Conservation (phyloP, 495 filamentous ascomycete species). For the Opeltia flavorubescens region DNA sequence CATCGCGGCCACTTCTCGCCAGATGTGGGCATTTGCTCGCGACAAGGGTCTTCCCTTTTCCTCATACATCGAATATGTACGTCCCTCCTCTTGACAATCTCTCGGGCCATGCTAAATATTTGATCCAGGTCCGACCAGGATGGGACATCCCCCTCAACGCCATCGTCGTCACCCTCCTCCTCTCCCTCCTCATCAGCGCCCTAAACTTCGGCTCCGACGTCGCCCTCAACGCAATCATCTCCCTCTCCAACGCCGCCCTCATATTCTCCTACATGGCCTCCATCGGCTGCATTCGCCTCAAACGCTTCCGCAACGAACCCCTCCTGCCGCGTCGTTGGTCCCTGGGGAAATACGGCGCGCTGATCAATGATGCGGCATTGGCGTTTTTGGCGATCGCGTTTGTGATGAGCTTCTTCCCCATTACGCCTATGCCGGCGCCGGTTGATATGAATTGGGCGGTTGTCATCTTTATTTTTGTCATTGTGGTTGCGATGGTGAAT, state of each 20-base stretch:
- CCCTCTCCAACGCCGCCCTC: conserved; percentile 28
- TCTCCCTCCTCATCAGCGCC: conserved; percentile 33
- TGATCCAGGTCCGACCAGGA: conserved; percentile 27
- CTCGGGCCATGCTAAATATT: not conserved
- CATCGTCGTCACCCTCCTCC: conserved; percentile 23
- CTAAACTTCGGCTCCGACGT: conserved; percentile 40
- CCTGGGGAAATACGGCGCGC: conserved; percentile 19
- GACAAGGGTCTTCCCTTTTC: conserved; percentile 33
- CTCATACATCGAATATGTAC: conserved; percentile 14
- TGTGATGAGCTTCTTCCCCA: conserved; percentile 31
- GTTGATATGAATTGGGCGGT: conserved; percentile 36
- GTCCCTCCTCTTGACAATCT: not conserved
- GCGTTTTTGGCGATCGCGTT: conserved; percentile 22
- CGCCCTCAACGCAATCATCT: conserved; percentile 35
- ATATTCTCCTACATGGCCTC: conserved; percentile 38
- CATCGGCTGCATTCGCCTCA: conserved; percentile 34
- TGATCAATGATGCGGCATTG: conserved; percentile 22
- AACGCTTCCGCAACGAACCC: conserved; percentile 19
- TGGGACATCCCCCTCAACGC: conserved; percentile 42
- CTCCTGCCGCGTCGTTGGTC: conserved; percentile 20
- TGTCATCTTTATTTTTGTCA: conserved; percentile 28
- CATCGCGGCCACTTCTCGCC: conserved; percentile 27
- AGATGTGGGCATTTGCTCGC: conserved; percentile 29
- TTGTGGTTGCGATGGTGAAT: conserved; percentile 23
- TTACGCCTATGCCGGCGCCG: conserved; percentile 19